Base-by-base conservation (phyloP, 108 stramenopile genomes). In the Epithemia pelagica region DNA sequence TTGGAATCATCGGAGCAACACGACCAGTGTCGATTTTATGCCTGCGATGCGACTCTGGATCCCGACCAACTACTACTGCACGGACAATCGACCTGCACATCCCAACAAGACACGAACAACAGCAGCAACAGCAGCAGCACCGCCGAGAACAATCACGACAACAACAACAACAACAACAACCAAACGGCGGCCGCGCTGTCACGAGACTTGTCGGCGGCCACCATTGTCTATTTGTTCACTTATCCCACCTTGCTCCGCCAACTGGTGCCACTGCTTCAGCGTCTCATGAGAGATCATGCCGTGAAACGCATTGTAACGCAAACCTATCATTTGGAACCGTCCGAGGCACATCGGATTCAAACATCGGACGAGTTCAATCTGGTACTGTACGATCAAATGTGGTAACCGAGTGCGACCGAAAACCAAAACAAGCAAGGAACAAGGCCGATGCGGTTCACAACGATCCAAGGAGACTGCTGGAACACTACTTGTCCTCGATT, bases 181-280 rank as follows among this genome's bases (percentile, higher is more conserved):
- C 10, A 46, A 10, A 10, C 10, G 10, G 15, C 5, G 10, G n/a
- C 5, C 30, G 5, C 26, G 5, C 32, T 62, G 61, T 5, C 21
- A 32, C 32, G 32, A n/a, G 61, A 62, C 31, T 29, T 61, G 27
- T 8, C 7, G 30, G 15, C 28, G 20, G 64, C 31, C 8, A 65
- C 64, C 10, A 30, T 65, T 54, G 53, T 65, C 5, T 65, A 25
- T 52, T 56, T 65, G 19, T 65, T 22, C 23, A 65, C 64, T 24
- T 65, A 54, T 29, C 64, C 64, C 2, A 65, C 64, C n/a, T 23
- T 65, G 52, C 64, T 65, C 26, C 23, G n/a, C 7, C 8, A 28
- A 26, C 64, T 65, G 19, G 51, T 65, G 15, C 64, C 64, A 7
- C 52, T 65, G 8, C 64, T 65, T 7, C n/a, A n/a, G 29, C n/a